Evolutionary conservation across 345 rosid genomes (phyloP).

Genomic region (Litchi chinensis): DNA sequence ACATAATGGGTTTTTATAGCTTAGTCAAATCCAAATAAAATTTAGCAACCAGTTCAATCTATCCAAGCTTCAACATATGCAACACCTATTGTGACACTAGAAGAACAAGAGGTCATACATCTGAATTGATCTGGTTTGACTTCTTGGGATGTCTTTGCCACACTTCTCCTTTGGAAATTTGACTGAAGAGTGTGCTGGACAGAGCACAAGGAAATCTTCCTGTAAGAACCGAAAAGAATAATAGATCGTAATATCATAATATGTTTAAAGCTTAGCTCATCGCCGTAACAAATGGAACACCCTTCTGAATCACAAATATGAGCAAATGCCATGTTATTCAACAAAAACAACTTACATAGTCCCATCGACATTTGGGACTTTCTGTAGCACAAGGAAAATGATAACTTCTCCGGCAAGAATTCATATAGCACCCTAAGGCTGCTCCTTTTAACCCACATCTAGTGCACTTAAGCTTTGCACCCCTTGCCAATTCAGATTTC

Average conservation of each 20-base stretch:
- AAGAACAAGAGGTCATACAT: constrained; percentile 31
- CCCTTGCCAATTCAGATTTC: constrained; percentile 73
- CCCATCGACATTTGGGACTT: constrained; percentile 76
- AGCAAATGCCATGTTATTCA: constrained; percentile 9
- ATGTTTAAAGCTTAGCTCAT: constrained; percentile 6
- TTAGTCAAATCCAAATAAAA: background rate
- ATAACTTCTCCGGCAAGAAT: constrained; percentile 74
- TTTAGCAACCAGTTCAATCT: background rate
- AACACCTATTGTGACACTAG: background rate
- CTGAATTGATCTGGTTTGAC: constrained; percentile 16
- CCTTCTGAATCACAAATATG: background rate
- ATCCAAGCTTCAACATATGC: background rate
- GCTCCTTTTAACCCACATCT: constrained; percentile 80
- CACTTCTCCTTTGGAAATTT: constrained; percentile 71
- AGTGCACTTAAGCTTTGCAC: constrained; percentile 73
- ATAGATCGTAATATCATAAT: background rate
- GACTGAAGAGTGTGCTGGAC: constrained; percentile 69
- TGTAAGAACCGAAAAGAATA: constrained; percentile 29
- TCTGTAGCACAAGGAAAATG: constrained; percentile 78
- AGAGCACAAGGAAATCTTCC: constrained; percentile 71
- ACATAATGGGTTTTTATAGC: background rate
- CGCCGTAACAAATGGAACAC: background rate
- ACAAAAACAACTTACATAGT: constrained; percentile 43
- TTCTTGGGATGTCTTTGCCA: constrained; percentile 16
- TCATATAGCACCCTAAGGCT: constrained; percentile 80